Conservation (phyloP, 202 grass and related monocot species). For the Elaeis oleifera region DNA sequence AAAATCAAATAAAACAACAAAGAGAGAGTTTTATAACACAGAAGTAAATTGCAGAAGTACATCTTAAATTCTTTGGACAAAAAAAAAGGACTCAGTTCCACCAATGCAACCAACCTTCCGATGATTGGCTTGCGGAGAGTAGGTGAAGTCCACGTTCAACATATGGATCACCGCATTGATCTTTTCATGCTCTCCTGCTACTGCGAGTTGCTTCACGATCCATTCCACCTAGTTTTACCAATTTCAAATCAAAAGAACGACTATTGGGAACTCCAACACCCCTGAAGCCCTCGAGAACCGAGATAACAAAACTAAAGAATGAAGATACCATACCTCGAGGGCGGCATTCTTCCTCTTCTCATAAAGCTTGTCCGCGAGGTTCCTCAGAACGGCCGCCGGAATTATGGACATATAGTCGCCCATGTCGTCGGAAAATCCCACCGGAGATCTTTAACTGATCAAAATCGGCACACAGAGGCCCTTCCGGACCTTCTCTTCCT, state of each 20-base stretch:
- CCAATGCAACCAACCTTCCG: slow-evolving; percentile 53
- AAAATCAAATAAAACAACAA: too few relatives aligned
- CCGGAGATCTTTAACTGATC: slow-evolving; percentile 14
- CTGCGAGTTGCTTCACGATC: slow-evolving; percentile 73
- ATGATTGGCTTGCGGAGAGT: slow-evolving; percentile 73
- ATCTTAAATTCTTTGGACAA: too few relatives aligned
- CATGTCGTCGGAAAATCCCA: not conserved
- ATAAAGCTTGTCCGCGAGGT: slow-evolving; percentile 96
- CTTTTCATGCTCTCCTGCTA: slow-evolving; percentile 77
- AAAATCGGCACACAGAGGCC: not conserved
- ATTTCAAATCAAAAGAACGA: slow-evolving; percentile 9
- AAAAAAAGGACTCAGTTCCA: slow-evolving; percentile 1
- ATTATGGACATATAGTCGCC: slow-evolving; percentile 71
- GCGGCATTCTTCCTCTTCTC: slow-evolving; percentile 99
- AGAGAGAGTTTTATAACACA: too few relatives aligned
- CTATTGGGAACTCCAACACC: not conserved
- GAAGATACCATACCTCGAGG: slow-evolving; percentile 54
- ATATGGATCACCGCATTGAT: slow-evolving; percentile 60
- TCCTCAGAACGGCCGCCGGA: slow-evolving; percentile 67
- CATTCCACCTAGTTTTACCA: slow-evolving; percentile 55
- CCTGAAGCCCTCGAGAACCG: not conserved
- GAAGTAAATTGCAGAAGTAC: not conserved
- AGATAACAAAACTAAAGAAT: not conserved
- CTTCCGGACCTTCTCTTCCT: not conserved
- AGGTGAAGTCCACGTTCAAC: slow-evolving; percentile 58